These are phyloP conservation scores for Kurtzmaniella cleridarum DNA, from an alignment of 805 yeast species.

Conservation along the genomic window DNA sequence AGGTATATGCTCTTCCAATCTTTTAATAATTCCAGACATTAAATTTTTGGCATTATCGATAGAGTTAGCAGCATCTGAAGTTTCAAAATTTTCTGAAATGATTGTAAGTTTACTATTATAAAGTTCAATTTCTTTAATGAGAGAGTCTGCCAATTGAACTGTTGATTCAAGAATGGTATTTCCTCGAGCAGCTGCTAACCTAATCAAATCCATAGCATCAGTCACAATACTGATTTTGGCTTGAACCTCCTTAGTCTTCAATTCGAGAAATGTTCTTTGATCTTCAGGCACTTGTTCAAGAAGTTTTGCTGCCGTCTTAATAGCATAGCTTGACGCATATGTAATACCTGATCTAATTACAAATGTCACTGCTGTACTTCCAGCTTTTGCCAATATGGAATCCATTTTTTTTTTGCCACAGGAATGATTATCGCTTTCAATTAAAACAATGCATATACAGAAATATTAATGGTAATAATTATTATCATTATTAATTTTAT, in stretches of 20 bases:
- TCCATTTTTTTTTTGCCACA: slow-evolving; percentile 23
- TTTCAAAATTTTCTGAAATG: slow-evolving; percentile 27
- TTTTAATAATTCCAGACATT: slow-evolving; percentile 41
- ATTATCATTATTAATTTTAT: no score
- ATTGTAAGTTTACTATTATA: slow-evolving; percentile 47
- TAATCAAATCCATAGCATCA: slow-evolving; percentile 63
- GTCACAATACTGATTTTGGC: slow-evolving; percentile 57
- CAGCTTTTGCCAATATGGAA: slow-evolving; percentile 48
- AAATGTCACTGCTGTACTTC: slow-evolving; percentile 73
- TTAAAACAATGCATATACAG: no score
- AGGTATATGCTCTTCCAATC: slow-evolving; percentile 68
- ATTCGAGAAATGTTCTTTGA: slow-evolving; percentile 42
- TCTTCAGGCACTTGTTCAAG: slow-evolving; percentile 51
- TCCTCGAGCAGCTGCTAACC: slow-evolving; percentile 57
- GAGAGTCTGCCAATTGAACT: slow-evolving; percentile 45
- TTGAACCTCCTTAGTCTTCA: slow-evolving; percentile 41
- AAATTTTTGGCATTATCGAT: slow-evolving; percentile 43
- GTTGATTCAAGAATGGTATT: slow-evolving; percentile 54
- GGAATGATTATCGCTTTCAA: not conserved
- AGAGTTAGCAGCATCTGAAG: slow-evolving; percentile 29
- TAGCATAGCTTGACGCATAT: slow-evolving; percentile 67
- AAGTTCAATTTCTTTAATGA: slow-evolving; percentile 52
- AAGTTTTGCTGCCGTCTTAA: slow-evolving; percentile 54
- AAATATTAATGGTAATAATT: no score
- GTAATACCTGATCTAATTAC: slow-evolving; percentile 75